These are phyloP conservation scores for Moesziomyces antarcticus DNA, from an alignment of 1,284 basidiomycete genomes.

Conservation along the genomic window DNA sequence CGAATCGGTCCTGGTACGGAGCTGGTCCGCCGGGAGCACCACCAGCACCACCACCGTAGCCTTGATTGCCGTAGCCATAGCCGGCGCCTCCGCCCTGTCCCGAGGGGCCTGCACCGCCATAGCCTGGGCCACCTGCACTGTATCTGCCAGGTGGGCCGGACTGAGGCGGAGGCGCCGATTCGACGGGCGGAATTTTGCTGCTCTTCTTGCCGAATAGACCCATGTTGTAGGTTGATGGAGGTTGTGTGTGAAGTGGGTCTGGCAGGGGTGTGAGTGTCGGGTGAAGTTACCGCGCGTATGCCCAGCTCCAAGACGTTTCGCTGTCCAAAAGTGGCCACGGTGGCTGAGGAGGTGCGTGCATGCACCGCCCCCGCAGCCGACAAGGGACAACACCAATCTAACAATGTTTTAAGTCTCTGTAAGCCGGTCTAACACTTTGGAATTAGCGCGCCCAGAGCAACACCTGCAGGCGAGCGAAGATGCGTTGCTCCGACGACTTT, in stretches of 20 bases:
- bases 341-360: background rate
- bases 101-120: slow-evolving; percentile 19
- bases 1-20: slow-evolving; percentile 42
- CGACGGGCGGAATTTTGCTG: slow-evolving; percentile 42
- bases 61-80: slow-evolving; percentile 1
- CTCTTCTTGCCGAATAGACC: slow-evolving; percentile 49
- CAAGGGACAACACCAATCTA: background rate
- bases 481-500: background rate
- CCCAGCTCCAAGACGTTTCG: too few relatives aligned
- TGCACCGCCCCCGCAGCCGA: background rate
- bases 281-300: too few relatives aligned
- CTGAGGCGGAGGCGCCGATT: slow-evolving; percentile 21
- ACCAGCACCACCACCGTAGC: slow-evolving; percentile 3
- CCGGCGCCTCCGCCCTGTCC: slow-evolving; percentile 17
- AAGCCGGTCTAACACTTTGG: background rate
- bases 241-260: background rate
- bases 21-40: slow-evolving; percentile 7
- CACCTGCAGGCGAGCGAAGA: background rate
- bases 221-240: slow-evolving; percentile 11
- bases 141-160: slow-evolving; percentile 22
- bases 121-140: slow-evolving; percentile 16
- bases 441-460: background rate
- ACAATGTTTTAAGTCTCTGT: too few relatives aligned
- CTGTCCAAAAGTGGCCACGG: background rate
- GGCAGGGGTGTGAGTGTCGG: too few relatives aligned